phyloP scores from a whole-genome alignment of 2,329 filamentous ascomycete species.

The Fusarium guadeloupense region DNA sequence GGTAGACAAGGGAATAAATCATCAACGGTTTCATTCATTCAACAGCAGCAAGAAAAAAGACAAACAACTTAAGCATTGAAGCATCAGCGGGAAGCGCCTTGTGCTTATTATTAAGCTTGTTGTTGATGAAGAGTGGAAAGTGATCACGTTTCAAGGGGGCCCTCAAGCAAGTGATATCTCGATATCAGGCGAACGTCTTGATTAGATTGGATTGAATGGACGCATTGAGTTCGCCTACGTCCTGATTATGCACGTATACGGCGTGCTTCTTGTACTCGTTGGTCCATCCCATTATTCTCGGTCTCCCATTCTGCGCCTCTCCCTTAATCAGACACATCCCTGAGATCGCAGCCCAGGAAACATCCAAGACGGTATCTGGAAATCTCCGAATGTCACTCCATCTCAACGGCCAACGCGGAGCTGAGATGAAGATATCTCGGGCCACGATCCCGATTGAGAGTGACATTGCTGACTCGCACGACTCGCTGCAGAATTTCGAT shows the following conservation, averaged over 20 bases:
- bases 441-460: neutral
- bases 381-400: neutral
- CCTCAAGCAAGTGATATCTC: neutral
- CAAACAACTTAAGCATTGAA: no score
- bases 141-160: neutral
- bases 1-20: neutral
- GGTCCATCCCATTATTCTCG: neutral
- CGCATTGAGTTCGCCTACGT: neutral
- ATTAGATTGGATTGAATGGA: neutral
- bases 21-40: no score
- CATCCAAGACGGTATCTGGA: neutral
- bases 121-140: neutral
- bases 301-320: neutral
- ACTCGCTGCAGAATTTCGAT: neutral
- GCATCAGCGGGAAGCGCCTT: no score
- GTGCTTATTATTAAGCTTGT: neutral
- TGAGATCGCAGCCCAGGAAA: conserved; percentile 3
- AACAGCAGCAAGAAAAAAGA: no score
- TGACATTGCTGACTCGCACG: neutral
- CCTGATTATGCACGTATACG: neutral
- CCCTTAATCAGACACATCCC: neutral
- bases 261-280: neutral
- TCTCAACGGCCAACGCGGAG: neutral
- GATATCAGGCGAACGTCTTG: neutral
- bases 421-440: neutral